Evolutionary conservation across 352 stramenopile genomes (phyloP).

Genomic region (Pythium insidiosum): DNA sequence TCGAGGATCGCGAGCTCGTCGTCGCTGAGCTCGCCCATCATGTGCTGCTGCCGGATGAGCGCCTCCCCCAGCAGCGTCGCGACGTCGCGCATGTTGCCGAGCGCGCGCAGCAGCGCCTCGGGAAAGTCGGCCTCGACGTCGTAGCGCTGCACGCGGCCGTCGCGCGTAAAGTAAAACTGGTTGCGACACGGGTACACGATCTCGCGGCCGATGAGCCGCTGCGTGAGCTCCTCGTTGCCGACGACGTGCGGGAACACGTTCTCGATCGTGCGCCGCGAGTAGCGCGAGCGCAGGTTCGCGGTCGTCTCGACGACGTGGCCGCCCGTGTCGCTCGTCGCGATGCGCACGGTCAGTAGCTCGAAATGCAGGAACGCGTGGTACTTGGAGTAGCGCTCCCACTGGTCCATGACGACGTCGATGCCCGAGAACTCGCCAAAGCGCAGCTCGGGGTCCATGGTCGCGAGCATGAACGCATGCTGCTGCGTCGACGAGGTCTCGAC

Average conservation of each 20-base stretch:
- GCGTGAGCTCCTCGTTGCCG: constrained; percentile 23
- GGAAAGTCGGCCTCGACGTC: constrained; percentile 55
- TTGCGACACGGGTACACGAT: constrained; percentile 44
- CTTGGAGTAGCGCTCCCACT: constrained; percentile 17
- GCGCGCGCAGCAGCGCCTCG: constrained; percentile 27
- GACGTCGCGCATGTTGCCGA: constrained; percentile 27
- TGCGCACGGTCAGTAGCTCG: constrained; percentile 11
- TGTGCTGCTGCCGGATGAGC: constrained; percentile 29
- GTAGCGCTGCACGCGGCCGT: constrained; percentile 40
- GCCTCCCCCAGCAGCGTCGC: constrained; percentile 39
- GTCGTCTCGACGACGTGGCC: constrained; percentile 11
- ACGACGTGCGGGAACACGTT: constrained; percentile 30
- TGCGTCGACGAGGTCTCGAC: no score
- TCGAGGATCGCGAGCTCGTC: no score
- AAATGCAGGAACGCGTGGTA: constrained; percentile 13
- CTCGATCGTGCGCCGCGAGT: constrained; percentile 21
- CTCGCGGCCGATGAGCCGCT: constrained; percentile 32
- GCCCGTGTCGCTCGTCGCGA: constrained; percentile 9
- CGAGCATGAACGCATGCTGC: constrained; percentile 5
- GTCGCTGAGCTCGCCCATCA: constrained; percentile 31
- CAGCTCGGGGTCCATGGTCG: constrained; percentile 4
- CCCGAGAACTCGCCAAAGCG: constrained; percentile 5
- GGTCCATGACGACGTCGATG: constrained; percentile 6
- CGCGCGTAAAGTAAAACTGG: constrained; percentile 35
- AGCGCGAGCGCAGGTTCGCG: constrained; percentile 13